phyloP scores from a whole-genome alignment of 352 stramenopile species.

The Phytopythium sindhum region DNA sequence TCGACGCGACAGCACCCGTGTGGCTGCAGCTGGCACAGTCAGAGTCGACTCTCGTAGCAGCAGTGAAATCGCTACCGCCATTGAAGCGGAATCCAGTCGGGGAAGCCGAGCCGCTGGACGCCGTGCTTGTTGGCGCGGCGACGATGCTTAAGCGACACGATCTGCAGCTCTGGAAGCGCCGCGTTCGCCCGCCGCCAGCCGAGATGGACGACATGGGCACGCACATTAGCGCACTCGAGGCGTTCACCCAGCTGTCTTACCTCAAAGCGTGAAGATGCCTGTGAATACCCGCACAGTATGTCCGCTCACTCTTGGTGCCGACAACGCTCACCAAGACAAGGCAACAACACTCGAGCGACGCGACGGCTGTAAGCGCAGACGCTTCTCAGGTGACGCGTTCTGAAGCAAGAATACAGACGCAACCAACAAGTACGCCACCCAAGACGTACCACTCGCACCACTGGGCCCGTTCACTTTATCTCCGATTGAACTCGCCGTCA shows the following conservation, averaged over 20 bases:
- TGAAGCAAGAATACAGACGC: too few species aligned
- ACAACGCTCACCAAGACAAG: not conserved
- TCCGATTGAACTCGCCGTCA: not conserved
- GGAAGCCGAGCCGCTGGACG: not conserved
- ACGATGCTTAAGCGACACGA: conserved; percentile 50
- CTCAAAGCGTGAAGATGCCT: conserved; percentile 28
- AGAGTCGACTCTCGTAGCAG: conserved; percentile 28
- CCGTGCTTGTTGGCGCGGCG: conserved; percentile 12
- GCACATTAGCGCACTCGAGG: conserved; percentile 59
- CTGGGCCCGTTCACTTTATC: not conserved
- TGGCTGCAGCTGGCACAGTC: conserved; percentile 63
- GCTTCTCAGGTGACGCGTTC: too few species aligned
- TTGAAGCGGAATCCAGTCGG: not conserved
- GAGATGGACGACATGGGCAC: conserved; percentile 63
- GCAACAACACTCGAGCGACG: too few species aligned
- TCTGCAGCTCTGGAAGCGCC: conserved; percentile 63
- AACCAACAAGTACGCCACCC: too few species aligned
- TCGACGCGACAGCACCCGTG: conserved; percentile 52
- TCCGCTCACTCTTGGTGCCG: not conserved
- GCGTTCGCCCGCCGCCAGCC: conserved; percentile 38
- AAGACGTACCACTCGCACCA: too few species aligned
- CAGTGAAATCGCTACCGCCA: not conserved
- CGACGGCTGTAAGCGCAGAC: too few species aligned
- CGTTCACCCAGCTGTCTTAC: conserved; percentile 46
- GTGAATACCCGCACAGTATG: too few species aligned